Base-by-base conservation (phyloP, 2,329 filamentous ascomycete species). In the Bipolaris gigantea region DNA sequence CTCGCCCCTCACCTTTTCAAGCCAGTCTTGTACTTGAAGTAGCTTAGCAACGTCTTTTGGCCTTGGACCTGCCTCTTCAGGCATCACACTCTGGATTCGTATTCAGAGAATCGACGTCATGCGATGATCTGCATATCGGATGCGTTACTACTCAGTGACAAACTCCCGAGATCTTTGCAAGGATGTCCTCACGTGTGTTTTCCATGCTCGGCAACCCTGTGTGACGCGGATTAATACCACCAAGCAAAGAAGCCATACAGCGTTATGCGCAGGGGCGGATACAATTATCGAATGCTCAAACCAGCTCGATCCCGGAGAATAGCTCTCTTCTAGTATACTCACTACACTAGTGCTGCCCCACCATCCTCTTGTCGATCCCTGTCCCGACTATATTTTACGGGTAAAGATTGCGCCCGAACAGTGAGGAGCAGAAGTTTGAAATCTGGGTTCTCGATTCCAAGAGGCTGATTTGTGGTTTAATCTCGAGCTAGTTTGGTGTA, bases 281-380 rank as follows among this genome's bases (percentile, higher is more conserved):
- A 58, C 53, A 48, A 48, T 39, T 48, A 51, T 45, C 16, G 46
- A 32, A 42, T 49, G n/a, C 49, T 54, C 40, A 46, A 62, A 57
- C 13, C 50, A 57, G 50, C 39, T 56, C 47, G 35, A 54, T 36
- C 43, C 50, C 53, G 55, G 39, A 45, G 48, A 48, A 53, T 49
- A 46, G 27, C 41, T 40, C 27, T 27, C 25, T 47, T 36, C 35
- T 16, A 45, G 33, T 19, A 35, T 32, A 42, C 55, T 32, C 27
- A 42, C 55, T 32, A 42, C 55, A 46, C 59, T 57, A 59, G 55
- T 42, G 48, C 48, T 43, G 57, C 55, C 55, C 64, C 64, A 51
- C 57, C 65, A 59, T 53, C 53, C 41, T 40, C 53, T 39, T 44
- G 27, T 27, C 30, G 39, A 57, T 35, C 51, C 57, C 53, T 56